Base-by-base conservation (phyloP, 1,284 basidiomycete species). In the Leccinum pseudoinsigne region DNA sequence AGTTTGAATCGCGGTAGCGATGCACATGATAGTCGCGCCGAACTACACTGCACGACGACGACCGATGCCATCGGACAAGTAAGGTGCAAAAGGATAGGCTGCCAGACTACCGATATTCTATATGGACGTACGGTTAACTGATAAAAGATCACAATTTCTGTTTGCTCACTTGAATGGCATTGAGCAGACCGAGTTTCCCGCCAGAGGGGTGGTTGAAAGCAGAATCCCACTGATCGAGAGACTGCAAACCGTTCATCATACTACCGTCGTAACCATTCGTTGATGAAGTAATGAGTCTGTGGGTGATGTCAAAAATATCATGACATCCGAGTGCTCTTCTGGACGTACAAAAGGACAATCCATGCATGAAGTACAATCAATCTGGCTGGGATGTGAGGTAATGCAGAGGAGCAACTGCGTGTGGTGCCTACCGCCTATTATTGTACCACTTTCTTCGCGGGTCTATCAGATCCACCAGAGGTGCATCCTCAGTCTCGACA, bases 231-330 rank as follows among this genome's bases (percentile, higher is more conserved):
- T 86, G 84, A 28, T 68, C 62, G 66, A 90, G 79, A 57, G 83
- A 84, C 72, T 91, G 89, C 55, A 92, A 79, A 71, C 87, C 87
- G 74, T 90, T 91, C 88, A 90, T 88, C 84, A 90, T 85, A 74
- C 82, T 85, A 64, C 87, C 88, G 73, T 92, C 90, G 73, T 87
- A 92, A 62, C 89, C 89, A 73, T 88, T 90, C 58, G 86, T 89
- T n/a, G 87, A 89, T 14, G 89, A 88, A 12, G 89, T 91, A 72
- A 90, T 88, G 65, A 90, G 84, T 60, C 86, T 88, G 64, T 53
- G 60, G 21, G 11, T 28, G 4, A 42, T 14, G 57, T 54, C 21
- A 50, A 11, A 55, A 51, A 55, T 9, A 28, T 23, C 21, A 23
- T 50, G 8, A 38, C 14, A 50, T 3, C 7, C 36, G 6, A 1